Conservation (phyloP, 148 eudicot species). For the Rhododendron molle region DNA sequence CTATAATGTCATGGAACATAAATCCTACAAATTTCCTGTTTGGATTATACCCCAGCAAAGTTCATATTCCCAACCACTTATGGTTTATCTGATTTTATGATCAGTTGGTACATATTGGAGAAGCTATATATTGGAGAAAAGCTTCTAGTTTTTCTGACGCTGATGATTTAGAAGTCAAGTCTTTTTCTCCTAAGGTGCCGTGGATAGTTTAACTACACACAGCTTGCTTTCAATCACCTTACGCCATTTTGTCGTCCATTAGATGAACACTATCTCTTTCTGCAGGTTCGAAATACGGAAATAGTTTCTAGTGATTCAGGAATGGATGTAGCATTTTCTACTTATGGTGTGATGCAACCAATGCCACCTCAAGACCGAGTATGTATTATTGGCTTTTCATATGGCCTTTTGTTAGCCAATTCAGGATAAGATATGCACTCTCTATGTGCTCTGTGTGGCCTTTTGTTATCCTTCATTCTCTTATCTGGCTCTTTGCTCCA, state of each 20-base stretch:
- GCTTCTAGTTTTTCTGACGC: slow-evolving; percentile 56
- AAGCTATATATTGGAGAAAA: slow-evolving; percentile 45
- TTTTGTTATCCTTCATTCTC: not conserved
- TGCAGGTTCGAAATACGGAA: slow-evolving; percentile 42
- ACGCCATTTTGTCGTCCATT: not conserved
- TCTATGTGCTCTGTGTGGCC: too few species aligned
- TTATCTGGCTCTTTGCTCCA: not conserved
- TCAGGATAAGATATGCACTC: not conserved
- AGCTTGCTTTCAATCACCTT: slow-evolving; percentile 2
- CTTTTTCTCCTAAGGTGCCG: slow-evolving; percentile 54
- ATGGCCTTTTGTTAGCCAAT: not conserved
- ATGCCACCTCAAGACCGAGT: slow-evolving; percentile 23
- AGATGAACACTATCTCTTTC: not conserved
- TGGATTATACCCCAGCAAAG: not conserved
- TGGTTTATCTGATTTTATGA: slow-evolving; percentile 16
- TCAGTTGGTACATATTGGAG: slow-evolving; percentile 70
- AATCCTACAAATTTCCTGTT: not conserved
- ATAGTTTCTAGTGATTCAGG: slow-evolving; percentile 31
- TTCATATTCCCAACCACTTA: not conserved
- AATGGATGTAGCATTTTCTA: slow-evolving; percentile 23
- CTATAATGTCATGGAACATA: not conserved
- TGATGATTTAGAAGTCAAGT: slow-evolving; percentile 55
- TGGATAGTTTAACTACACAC: slow-evolving; percentile 2
- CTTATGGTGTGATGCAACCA: slow-evolving; percentile 21
- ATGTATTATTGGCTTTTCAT: slow-evolving; percentile 9